A percentile compares a stretch with the other conserved stretches of the same genome.
Conservation (phyloP, 129 eudicot species). For the Flaveria robusta region DNA sequence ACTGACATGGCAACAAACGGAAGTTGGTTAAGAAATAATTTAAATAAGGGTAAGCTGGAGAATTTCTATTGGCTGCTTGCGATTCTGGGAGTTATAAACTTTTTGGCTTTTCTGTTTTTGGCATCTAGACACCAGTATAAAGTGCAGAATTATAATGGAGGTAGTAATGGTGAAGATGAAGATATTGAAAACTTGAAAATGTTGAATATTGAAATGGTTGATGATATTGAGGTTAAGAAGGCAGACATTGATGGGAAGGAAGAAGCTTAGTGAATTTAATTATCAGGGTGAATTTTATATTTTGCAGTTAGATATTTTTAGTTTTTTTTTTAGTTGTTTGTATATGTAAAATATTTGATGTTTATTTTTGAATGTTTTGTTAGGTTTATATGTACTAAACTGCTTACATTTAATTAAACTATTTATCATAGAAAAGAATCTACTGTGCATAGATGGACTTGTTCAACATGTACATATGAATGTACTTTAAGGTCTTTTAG, state of each 20-base stretch:
- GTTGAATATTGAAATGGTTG: slow-evolving; percentile 32
- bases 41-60: slow-evolving; percentile 56
- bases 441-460: no score
- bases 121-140: slow-evolving; percentile 69
- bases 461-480: no score
- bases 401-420: background rate
- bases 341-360: slow-evolving; percentile 11
- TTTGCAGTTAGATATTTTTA: slow-evolving; percentile 23
- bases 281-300: slow-evolving; percentile 13
- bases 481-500: no score
- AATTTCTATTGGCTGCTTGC: slow-evolving; percentile 83
- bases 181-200: background rate
- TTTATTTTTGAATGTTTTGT: background rate
- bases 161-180: slow-evolving; percentile 12
- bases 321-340: background rate
- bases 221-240: slow-evolving; percentile 35
- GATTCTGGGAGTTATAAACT: slow-evolving; percentile 51
- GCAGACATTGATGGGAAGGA: slow-evolving; percentile 24
- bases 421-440: no score
- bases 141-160: slow-evolving; percentile 34
- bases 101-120: slow-evolving; percentile 44
- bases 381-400: background rate
- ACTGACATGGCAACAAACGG: slow-evolving; percentile 47
- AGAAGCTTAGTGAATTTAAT: slow-evolving; percentile 37
- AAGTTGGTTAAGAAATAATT: slow-evolving; percentile 63